Evolutionary conservation across 805 yeast genomes (phyloP), one percentile per base, ranked within the genome.

Genomic region (Candida taoyuanica): DNA sequence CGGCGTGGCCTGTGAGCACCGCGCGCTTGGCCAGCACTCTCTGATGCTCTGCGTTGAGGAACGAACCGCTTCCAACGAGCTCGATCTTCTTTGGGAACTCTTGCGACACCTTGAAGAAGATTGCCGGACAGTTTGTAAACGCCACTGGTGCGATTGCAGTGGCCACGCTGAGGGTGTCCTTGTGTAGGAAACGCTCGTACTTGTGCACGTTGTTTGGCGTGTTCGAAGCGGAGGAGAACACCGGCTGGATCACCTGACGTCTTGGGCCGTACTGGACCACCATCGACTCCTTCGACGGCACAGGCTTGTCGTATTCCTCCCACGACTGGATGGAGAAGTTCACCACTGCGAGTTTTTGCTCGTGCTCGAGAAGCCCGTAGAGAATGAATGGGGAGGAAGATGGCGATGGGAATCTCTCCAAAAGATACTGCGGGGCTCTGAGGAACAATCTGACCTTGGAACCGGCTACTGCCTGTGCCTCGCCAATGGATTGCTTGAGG

Each of bases 231-330:
- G 83, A 84, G 36, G 91, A 86, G 67, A 82, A 91, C 21, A 85
- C 53, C 13, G 99, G 99, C 39, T 78, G 70, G 36, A 91, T 82
- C 12, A 76, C 71, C 58, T 85, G 79, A 53, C 98, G 76, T 62
- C 98, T 80, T 37, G 91, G 85, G 18, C 98, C 99, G 56, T 88
- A 89, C 64, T 93, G 98, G 13, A 85, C 91, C 37, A 89, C 67
- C 48, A 93, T 67, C 21, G 78, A 63, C 33, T 85, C 94, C 50
- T 82, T 81, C n/a, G 95, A 76, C 33, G 88, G 83, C 40, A 93
- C 73, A 23, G 98, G 95, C 37, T 76, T 74, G 33, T 84, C 89
- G 53, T 80, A 86, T 48, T 84, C 94, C 62, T 91, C 94, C 89
- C 96, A 88, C 21, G 93, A 73, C 50, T 82, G 79, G 44, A 87